Percentiles rank a stretch among this genome's conserved stretches.
Evolutionary conservation across 495 filamentous ascomycete species (phyloP).

Genomic region (Neurospora tetraspora): DNA sequence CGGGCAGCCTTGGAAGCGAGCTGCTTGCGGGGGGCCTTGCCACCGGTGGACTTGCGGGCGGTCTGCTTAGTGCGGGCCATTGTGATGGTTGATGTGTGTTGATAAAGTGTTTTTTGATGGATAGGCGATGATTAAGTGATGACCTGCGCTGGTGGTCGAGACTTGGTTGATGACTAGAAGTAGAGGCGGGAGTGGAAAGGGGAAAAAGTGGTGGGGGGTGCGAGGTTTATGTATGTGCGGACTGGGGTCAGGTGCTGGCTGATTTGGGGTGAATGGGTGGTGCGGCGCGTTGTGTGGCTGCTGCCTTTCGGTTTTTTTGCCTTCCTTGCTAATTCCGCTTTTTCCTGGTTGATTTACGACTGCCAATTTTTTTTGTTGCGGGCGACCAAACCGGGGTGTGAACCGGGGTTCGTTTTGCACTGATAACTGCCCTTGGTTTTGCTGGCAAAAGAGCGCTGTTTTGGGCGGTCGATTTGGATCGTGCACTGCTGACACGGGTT

Average conservation of each 20-base stretch:
- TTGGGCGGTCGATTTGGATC: constrained; percentile 20
- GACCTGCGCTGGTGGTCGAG: constrained; percentile 22
- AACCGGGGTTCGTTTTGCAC: constrained; percentile 27
- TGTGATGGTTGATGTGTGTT: constrained; percentile 41
- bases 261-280: constrained; percentile 26
- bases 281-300: neutral
- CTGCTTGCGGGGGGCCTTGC: constrained; percentile 98
- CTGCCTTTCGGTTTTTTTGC: neutral
- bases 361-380: constrained; percentile 22
- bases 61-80: constrained; percentile 99
- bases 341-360: constrained; percentile 18
- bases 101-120: constrained; percentile 31
- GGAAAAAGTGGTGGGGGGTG: constrained; percentile 38
- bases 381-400: constrained; percentile 3
- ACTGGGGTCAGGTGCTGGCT: constrained; percentile 29
- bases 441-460: constrained; percentile 16
- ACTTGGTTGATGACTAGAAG: constrained; percentile 13
- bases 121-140: constrained; percentile 28
- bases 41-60: constrained; percentile 98
- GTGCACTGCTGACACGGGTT: constrained; percentile 5
- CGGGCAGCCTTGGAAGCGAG: constrained; percentile 51
- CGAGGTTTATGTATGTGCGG: constrained; percentile 35
- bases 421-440: constrained; percentile 17
- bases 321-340: neutral
- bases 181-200: constrained; percentile 35